Conservation (phyloP, 2,329 filamentous ascomycete genomes). For the Epichloe typhina region DNA sequence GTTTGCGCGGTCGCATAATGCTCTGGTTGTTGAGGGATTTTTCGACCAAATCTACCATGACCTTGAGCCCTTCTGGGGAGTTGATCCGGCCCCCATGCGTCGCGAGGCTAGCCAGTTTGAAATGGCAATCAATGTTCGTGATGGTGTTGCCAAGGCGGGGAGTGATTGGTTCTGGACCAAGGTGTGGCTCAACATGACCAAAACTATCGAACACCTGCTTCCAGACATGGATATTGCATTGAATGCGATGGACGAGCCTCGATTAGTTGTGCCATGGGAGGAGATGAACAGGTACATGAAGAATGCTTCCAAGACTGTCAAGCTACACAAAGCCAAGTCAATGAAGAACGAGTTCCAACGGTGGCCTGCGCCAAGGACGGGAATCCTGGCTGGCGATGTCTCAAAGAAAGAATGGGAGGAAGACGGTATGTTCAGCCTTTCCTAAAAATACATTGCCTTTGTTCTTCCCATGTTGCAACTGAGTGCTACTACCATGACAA, state of each 20-base stretch:
- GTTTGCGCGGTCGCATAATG: conserved; percentile 37
- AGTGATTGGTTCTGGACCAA: conserved; percentile 46
- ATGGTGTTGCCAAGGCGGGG: conserved; percentile 34
- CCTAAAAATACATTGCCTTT: neutral
- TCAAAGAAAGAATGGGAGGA: conserved; percentile 36
- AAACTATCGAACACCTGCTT: conserved; percentile 38
- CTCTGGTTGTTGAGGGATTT: conserved; percentile 48
- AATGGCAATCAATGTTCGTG: conserved; percentile 47
- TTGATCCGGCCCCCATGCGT: conserved; percentile 33
- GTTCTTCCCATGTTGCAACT: no score
- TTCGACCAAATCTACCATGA: conserved; percentile 53
- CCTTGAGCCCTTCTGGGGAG: conserved; percentile 43
- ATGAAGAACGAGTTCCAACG: conserved; percentile 31
- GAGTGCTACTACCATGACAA: no score
- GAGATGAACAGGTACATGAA: conserved; percentile 41
- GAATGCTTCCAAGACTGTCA: conserved; percentile 34
- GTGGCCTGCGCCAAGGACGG: conserved; percentile 25
- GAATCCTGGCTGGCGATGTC: conserved; percentile 20
- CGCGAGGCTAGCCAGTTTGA: conserved; percentile 41
- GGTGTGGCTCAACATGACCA: conserved; percentile 41
- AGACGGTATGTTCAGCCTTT: conserved; percentile 26
- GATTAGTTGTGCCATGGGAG: conserved; percentile 50
- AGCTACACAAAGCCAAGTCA: conserved; percentile 29
- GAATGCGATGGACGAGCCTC: conserved; percentile 55
- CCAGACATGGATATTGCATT: conserved; percentile 57